These are phyloP conservation scores for Flaveria trinervia DNA, from an alignment of 129 eudicot species.

Conservation along the genomic window DNA sequence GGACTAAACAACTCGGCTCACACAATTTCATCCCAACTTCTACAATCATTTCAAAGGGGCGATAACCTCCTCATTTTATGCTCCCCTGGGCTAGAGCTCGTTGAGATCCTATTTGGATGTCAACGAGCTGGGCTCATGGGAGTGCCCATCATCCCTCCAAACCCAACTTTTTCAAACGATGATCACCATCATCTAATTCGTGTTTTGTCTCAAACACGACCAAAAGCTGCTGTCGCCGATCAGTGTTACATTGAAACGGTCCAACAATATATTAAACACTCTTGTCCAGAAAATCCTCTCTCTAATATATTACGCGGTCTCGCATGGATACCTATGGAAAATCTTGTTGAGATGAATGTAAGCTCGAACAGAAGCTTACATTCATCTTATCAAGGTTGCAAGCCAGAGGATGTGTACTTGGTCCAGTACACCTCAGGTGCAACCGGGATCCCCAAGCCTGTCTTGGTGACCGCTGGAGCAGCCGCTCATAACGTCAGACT, in stretches of 20 bases:
- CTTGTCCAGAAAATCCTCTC: conserved; percentile 29
- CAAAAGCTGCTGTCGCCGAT: conserved; percentile 61
- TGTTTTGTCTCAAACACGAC: conserved; percentile 64
- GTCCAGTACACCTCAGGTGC: conserved; percentile 85
- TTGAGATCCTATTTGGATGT: conserved; percentile 62
- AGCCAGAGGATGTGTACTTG: conserved; percentile 52
- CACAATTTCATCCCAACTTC: conserved; percentile 50
- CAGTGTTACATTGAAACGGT: conserved; percentile 39
- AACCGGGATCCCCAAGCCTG: conserved; percentile 81
- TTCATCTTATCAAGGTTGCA: conserved; percentile 59
- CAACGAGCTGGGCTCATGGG: conserved; percentile 68
- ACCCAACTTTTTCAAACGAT: conserved; percentile 46
- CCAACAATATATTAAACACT: conserved; percentile 27
- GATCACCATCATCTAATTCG: conserved; percentile 63
- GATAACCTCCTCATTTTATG: conserved; percentile 59
- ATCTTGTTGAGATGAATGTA: conserved; percentile 28
- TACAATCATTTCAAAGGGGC: conserved; percentile 40
- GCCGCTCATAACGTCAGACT: conserved; percentile 83
- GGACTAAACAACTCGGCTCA: conserved; percentile 56
- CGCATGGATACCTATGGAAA: conserved; percentile 51
- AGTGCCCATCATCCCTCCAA: conserved; percentile 64
- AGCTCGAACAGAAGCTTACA: background rate
- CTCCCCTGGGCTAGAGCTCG: conserved; percentile 67
- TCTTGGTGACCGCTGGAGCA: conserved; percentile 72
- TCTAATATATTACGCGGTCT: conserved; percentile 33